phyloP scores from a whole-genome alignment of 2,329 filamentous ascomycete genomes.

The Apiospora kogelbergensis region DNA sequence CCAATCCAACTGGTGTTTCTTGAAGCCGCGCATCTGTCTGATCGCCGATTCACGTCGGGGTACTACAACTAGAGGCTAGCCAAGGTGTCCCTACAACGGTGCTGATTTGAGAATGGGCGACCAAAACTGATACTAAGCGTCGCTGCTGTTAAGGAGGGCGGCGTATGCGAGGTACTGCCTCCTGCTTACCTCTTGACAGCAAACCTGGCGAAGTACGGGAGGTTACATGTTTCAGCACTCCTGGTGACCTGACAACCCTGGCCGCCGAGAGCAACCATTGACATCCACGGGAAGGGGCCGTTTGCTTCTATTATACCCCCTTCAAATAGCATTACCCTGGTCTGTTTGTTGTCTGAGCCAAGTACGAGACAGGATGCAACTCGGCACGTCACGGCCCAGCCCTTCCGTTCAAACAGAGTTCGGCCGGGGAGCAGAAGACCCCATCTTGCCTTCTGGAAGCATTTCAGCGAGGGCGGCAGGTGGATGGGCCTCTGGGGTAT shows the following conservation, averaged over 20 bases:
- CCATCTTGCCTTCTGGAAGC: slow-evolving; percentile 10
- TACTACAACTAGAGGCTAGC: background rate
- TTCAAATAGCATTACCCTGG: background rate
- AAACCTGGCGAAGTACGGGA: background rate
- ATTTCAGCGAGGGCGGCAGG: background rate
- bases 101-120: background rate
- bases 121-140: background rate
- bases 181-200: background rate
- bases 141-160: background rate
- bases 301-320: background rate
- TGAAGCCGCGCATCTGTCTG: background rate
- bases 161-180: background rate
- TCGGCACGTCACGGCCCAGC: slow-evolving; percentile 12
- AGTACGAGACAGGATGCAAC: slow-evolving; percentile 3
- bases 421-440: background rate
- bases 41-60: background rate
- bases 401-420: slow-evolving; percentile 6
- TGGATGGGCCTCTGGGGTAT: background rate
- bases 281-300: background rate
- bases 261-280: background rate
- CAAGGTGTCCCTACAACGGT: background rate
- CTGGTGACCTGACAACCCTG: background rate
- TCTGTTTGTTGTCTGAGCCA: background rate
- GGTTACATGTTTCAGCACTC: background rate
- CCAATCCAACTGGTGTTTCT: background rate